phyloP scores from a whole-genome alignment of 2,329 filamentous ascomycete species.

The Alternaria longipes region DNA sequence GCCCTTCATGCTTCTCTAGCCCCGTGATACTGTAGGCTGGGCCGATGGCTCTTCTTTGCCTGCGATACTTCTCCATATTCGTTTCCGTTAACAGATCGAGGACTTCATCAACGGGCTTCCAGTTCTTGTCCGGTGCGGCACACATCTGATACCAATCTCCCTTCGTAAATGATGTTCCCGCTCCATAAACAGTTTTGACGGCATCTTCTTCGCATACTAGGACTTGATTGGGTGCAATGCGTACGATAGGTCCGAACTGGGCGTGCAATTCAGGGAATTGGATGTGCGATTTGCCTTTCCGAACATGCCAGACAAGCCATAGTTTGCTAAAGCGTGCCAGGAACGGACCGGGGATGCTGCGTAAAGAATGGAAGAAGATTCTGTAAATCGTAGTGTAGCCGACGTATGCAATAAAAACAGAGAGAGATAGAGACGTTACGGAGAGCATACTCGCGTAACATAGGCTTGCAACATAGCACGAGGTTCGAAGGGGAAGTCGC shows the following conservation, averaged over 20 bases:
- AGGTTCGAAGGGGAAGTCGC: not conserved
- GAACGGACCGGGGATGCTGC: not conserved
- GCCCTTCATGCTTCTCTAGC: not conserved
- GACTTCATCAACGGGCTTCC: not conserved
- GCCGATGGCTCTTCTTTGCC: not conserved
- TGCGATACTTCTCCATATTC: not conserved
- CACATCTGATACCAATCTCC: not conserved
- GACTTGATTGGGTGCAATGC: not conserved
- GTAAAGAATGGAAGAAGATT: not conserved
- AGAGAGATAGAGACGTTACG: accelerated
- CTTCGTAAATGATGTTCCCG: not conserved
- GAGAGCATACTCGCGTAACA: not conserved
- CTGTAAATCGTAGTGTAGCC: not conserved
- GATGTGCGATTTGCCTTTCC: not conserved
- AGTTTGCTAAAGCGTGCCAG: not conserved
- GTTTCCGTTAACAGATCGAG: not conserved
- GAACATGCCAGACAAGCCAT: not conserved
- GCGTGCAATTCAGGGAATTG: not conserved
- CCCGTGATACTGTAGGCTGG: not conserved
- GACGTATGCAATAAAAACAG: not conserved
- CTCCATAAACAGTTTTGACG: not conserved
- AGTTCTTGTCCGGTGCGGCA: not conserved
- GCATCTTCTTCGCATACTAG: not conserved
- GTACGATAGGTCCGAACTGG: not conserved
- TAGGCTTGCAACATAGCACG: too few relatives aligned